phyloP scores from a whole-genome alignment of 345 rosid species.

The Rhodomyrtus tomentosa region DNA sequence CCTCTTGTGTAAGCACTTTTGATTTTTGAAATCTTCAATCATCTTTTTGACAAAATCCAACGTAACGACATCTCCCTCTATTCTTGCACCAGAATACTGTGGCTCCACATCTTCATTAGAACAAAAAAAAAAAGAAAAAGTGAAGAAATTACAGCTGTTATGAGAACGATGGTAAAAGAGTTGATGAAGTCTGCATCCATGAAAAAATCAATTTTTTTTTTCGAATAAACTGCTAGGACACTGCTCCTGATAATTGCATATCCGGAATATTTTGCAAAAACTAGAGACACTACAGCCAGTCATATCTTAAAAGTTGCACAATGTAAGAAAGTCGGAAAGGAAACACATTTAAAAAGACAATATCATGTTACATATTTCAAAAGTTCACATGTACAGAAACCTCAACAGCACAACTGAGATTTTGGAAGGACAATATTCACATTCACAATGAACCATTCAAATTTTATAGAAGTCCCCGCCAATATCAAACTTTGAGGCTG shows the following conservation, averaged over 20 bases:
- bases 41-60: slow-evolving; percentile 86
- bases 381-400: background rate
- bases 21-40: slow-evolving; percentile 91
- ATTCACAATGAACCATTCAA: background rate
- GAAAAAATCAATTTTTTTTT: background rate
- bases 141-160: background rate
- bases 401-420: background rate
- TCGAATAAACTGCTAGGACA: background rate
- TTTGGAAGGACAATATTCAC: background rate
- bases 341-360: background rate
- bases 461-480: background rate
- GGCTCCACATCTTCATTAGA: slow-evolving; percentile 78
- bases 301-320: background rate
- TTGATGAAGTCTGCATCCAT: background rate
- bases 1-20: slow-evolving; percentile 86
- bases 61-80: slow-evolving; percentile 77
- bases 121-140: slow-evolving; percentile 2
- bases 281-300: background rate
- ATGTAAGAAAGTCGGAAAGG: background rate
- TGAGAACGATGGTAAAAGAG: background rate
- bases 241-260: background rate
- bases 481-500: background rate
- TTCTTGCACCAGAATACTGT: slow-evolving; percentile 85
- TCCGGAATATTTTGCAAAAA: background rate
- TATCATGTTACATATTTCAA: slow-evolving; percentile 1